Conservation (phyloP, 1,284 basidiomycete species). For the Malassezia sympodialis region DNA sequence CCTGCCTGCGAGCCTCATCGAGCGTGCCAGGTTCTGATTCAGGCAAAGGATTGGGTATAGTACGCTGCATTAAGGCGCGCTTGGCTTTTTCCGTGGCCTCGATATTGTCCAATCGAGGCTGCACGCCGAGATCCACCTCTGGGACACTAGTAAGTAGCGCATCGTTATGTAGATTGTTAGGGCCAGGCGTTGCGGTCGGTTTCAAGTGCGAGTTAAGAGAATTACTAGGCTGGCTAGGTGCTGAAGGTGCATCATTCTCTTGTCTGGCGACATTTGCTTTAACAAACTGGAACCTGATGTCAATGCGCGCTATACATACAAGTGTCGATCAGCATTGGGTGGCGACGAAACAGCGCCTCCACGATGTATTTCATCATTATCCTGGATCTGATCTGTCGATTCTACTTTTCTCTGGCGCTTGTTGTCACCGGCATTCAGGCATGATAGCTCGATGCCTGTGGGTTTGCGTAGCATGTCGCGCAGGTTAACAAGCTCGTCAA, state of each 20-base stretch:
- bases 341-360: background rate
- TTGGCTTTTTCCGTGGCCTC: constrained; percentile 17
- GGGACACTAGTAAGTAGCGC: constrained; percentile 4
- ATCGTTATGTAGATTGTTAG: background rate
- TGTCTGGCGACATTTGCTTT: background rate
- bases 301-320: background rate
- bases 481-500: constrained; percentile 5
- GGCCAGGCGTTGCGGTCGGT: background rate
- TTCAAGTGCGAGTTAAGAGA: background rate
- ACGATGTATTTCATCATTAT: too few relatives aligned
- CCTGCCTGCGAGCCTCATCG: background rate
- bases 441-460: background rate
- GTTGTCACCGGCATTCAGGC: background rate
- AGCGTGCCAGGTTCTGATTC: background rate
- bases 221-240: too few relatives aligned
- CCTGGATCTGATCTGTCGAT: background rate
- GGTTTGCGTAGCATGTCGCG: constrained; percentile 1
- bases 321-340: background rate
- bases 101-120: constrained; percentile 13
- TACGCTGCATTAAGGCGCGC: background rate
- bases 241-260: background rate
- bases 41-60: background rate
- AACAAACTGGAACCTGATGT: background rate
- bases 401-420: background rate
- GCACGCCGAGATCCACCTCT: constrained; percentile 10